Evolutionary conservation across 768 basidiomycete genomes (phyloP).

Genomic region (Podaxis sp.): DNA sequence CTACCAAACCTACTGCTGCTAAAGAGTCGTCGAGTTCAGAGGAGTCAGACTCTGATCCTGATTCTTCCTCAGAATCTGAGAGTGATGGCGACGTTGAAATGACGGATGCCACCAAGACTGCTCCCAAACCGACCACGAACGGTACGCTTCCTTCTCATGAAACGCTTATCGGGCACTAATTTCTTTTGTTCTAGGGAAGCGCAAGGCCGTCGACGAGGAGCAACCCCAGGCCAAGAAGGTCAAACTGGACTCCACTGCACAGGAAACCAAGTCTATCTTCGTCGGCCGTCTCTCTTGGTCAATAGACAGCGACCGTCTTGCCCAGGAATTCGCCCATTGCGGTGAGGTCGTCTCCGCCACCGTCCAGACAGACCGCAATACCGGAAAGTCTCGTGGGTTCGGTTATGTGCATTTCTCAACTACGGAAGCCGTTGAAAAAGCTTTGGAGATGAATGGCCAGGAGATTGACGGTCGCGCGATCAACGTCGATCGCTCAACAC

Average conservation of each 20-base stretch:
- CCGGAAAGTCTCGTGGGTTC: constrained; percentile 82
- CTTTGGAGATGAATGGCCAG: constrained; percentile 74
- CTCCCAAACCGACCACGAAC: constrained; percentile 26
- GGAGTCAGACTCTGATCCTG: constrained; percentile 21
- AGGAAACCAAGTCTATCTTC: constrained; percentile 73
- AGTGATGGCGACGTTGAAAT: constrained; percentile 61
- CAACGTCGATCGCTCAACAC: constrained; percentile 79
- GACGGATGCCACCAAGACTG: constrained; percentile 38
- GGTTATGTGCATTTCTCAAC: constrained; percentile 80
- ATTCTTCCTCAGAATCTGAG: constrained; percentile 27
- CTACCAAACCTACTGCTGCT: constrained; percentile 25
- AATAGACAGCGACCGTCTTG: constrained; percentile 94
- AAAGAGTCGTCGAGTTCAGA: constrained; percentile 15
- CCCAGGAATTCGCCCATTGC: constrained; percentile 83
- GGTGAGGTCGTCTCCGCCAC: constrained; percentile 89
- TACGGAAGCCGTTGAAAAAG: constrained; percentile 72
- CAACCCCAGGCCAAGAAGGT: constrained; percentile 74
- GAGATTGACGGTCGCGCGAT: constrained; percentile 92
- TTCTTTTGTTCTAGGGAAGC: constrained; percentile 50
- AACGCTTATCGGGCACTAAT: neutral
- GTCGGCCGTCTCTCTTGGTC: constrained; percentile 95
- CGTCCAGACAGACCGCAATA: constrained; percentile 83
- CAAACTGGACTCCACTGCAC: constrained; percentile 56
- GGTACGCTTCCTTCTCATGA: constrained; percentile 27
- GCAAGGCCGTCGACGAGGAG: constrained; percentile 71